phyloP scores from a whole-genome alignment of 495 filamentous ascomycete species.

The Aspergillus egyptiacus region DNA sequence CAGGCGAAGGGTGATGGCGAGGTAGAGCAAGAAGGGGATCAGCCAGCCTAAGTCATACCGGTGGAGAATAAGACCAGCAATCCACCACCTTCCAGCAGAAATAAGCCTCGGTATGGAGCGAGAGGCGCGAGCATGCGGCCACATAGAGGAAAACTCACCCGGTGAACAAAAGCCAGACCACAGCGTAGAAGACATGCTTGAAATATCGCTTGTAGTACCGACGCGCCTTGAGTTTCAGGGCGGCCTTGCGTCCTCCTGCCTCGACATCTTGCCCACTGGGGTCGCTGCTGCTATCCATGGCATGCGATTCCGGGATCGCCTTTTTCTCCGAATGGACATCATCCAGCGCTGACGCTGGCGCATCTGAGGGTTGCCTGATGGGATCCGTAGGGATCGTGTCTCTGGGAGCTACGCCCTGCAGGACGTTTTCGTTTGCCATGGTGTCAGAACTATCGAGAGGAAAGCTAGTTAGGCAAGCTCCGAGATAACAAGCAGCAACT shows the following conservation, averaged over 20 bases:
- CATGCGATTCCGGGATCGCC: conserved; percentile 28
- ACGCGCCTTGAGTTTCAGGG: conserved; percentile 16
- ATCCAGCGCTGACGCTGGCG: conserved; percentile 2
- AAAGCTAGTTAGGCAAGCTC: not conserved
- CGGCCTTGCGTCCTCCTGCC: conserved; percentile 21
- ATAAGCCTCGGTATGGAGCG: conserved; percentile 6
- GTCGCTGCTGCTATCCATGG: conserved; percentile 34
- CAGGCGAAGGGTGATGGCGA: conserved; percentile 66
- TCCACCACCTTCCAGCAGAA: conserved; percentile 69
- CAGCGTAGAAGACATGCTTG: conserved; percentile 41
- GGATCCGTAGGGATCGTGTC: not conserved
- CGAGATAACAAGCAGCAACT: not conserved
- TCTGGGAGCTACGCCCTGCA: conserved; percentile 8
- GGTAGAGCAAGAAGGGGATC: conserved; percentile 76
- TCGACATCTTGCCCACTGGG: conserved; percentile 27
- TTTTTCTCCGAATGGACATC: conserved; percentile 41
- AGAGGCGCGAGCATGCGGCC: not conserved
- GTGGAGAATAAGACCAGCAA: conserved; percentile 68
- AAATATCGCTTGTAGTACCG: conserved; percentile 20
- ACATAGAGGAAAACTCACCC: conserved; percentile 41
- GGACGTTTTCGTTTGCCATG: conserved; percentile 2
- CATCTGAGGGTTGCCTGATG: not conserved
- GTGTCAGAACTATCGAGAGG: not conserved
- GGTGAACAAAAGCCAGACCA: conserved; percentile 53
- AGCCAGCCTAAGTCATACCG: conserved; percentile 73